A percentile compares a stretch with the other conserved stretches of the same genome.
phyloP scores from a whole-genome alignment of 352 stramenopile genomes.

The Elongisporangium undulatum region DNA sequence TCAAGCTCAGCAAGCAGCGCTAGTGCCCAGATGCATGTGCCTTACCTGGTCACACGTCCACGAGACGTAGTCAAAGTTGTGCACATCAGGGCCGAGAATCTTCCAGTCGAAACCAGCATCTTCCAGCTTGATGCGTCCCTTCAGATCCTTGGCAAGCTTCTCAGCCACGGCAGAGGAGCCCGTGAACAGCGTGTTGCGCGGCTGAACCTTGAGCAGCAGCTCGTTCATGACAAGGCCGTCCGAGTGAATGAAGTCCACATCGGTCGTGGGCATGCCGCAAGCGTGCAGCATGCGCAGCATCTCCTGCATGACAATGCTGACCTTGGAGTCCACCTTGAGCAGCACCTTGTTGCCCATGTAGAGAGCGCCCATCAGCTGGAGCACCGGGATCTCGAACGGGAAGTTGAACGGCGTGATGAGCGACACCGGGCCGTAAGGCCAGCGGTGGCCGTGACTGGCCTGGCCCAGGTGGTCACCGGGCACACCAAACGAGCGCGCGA shows the following conservation, averaged over 20 bases:
- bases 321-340: constrained; percentile 94
- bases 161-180: constrained; percentile 93
- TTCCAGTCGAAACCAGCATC: constrained; percentile 99
- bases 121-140: constrained; percentile 93
- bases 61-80: constrained; percentile 96
- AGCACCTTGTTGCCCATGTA: constrained; percentile 99
- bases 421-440: constrained; percentile 94
- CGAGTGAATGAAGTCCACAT: constrained; percentile 98
- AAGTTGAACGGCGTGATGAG: constrained; percentile 99
- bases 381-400: constrained; percentile 96
- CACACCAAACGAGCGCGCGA: constrained; percentile 94
- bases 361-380: constrained; percentile 98
- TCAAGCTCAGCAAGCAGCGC: background rate
- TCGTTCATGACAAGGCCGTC: constrained; percentile 93
- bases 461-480: constrained; percentile 96
- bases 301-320: constrained; percentile 98
- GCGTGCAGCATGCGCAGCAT: constrained; percentile 93
- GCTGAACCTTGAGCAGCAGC: constrained; percentile 91
- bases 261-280: constrained; percentile 93
- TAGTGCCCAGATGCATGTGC: background rate
- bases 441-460: constrained; percentile 93
- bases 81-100: constrained; percentile 94
- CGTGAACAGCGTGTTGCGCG: constrained; percentile 97
- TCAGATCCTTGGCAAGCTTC: constrained; percentile 89
- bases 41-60: constrained; percentile 95